phyloP scores from a whole-genome alignment of 164 flowering plant genomes.

The Sextonia rubra region DNA sequence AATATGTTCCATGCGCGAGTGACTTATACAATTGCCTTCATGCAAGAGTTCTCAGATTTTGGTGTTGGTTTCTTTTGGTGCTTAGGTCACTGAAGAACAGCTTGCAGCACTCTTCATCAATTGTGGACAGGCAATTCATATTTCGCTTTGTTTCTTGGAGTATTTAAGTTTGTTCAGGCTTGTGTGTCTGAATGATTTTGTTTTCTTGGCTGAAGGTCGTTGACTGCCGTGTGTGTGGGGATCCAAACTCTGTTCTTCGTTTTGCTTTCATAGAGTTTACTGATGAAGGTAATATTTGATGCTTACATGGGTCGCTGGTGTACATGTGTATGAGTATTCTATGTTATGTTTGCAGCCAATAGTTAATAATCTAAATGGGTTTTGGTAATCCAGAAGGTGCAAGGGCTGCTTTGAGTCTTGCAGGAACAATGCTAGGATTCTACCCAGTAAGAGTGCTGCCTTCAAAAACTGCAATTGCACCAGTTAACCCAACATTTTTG shows the following conservation, averaged over 20 bases:
- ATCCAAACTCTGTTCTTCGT: constrained; percentile 72
- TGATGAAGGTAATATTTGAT: constrained; percentile 49
- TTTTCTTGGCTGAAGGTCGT: constrained; percentile 45
- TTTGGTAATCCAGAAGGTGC: constrained; percentile 57
- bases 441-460: constrained; percentile 79
- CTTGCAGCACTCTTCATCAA: constrained; percentile 62
- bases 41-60: background rate
- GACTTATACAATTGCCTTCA: too few relatives aligned
- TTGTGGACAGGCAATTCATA: constrained; percentile 57
- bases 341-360: background rate
- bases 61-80: background rate
- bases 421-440: constrained; percentile 81
- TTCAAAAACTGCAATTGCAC: constrained; percentile 88
- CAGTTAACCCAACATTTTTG: constrained; percentile 77
- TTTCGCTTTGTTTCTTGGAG: background rate
- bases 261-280: constrained; percentile 83
- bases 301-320: background rate
- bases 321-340: background rate
- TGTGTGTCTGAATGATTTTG: constrained; percentile 5
- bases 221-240: constrained; percentile 78
- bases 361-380: constrained; percentile 4
- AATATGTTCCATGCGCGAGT: too few relatives aligned
- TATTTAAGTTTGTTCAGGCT: background rate
- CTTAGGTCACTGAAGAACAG: constrained; percentile 59
- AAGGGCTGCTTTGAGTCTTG: constrained; percentile 54